Evolutionary conservation across 768 basidiomycete species (phyloP).

Genomic region (Ramaria rubella): DNA sequence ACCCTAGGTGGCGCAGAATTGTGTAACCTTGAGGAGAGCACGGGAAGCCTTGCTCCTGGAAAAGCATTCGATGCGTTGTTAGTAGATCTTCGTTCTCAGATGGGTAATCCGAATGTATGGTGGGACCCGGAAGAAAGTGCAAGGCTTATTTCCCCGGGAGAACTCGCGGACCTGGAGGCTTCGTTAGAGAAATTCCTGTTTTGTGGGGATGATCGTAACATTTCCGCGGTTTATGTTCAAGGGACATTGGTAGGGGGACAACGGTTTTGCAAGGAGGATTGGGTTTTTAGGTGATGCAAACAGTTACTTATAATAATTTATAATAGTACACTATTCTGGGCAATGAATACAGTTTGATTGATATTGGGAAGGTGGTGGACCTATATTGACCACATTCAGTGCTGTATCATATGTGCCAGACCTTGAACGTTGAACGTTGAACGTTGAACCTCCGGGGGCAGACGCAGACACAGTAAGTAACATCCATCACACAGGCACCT

Average conservation of each 20-base stretch:
- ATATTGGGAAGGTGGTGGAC: too few relatives aligned
- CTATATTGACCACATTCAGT: too few relatives aligned
- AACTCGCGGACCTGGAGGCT: slow-evolving; percentile 38
- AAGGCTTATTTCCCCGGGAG: neutral
- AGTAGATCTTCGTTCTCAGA: slow-evolving; percentile 48
- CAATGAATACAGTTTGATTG: too few relatives aligned
- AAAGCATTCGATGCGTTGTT: slow-evolving; percentile 89
- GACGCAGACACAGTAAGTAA: too few relatives aligned
- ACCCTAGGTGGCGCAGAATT: slow-evolving; percentile 88
- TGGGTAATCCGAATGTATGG: slow-evolving; percentile 56
- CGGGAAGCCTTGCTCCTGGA: slow-evolving; percentile 73
- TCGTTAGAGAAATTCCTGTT: slow-evolving; percentile 82
- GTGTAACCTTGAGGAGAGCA: slow-evolving; percentile 56
- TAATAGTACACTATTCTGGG: too few relatives aligned
- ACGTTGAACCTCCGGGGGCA: too few relatives aligned
- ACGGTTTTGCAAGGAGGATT: neutral
- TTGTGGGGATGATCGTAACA: slow-evolving; percentile 81
- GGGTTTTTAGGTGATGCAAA: too few relatives aligned
- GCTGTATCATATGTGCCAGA: too few relatives aligned
- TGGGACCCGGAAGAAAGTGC: slow-evolving; percentile 28
- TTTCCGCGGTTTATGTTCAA: slow-evolving; percentile 76
- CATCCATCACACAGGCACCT: too few relatives aligned
- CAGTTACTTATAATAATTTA: too few relatives aligned
- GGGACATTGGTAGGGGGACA: slow-evolving; percentile 70
- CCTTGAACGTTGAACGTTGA: too few relatives aligned